Percentiles rank a stretch among this genome's conserved stretches.
These are phyloP conservation scores for Exobasidium rhododendri DNA, from an alignment of 1,284 basidiomycete species.

Conservation along the genomic window DNA sequence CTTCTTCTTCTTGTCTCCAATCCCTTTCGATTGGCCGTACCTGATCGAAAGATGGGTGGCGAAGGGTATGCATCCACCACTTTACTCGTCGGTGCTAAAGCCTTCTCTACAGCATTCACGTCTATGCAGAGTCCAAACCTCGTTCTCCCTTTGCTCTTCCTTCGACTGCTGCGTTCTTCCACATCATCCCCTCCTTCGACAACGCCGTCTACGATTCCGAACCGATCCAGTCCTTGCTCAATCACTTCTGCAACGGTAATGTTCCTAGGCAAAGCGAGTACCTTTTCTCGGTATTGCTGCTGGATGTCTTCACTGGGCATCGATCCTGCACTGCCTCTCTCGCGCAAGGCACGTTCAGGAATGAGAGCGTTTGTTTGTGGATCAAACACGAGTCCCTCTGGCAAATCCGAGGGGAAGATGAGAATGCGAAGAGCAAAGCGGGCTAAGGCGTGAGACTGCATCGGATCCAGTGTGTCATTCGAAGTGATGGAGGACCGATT, in stretches of 20 bases:
- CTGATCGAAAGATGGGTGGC: slow-evolving; percentile 67
- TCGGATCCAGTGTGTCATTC: slow-evolving; percentile 1
- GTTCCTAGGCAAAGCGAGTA: slow-evolving; percentile 72
- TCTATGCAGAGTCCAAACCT: slow-evolving; percentile 68
- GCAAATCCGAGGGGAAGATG: slow-evolving; percentile 82
- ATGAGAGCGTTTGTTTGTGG: slow-evolving; percentile 85
- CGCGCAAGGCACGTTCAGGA: slow-evolving; percentile 24
- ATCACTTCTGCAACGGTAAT: slow-evolving; percentile 94
- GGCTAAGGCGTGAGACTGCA: slow-evolving; percentile 65
- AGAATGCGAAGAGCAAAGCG: slow-evolving; percentile 81
- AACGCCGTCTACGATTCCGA: slow-evolving; percentile 89
- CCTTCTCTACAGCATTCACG: slow-evolving; percentile 26
- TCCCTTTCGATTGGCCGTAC: slow-evolving; percentile 63
- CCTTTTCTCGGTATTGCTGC: slow-evolving; percentile 36
- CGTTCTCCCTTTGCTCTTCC: slow-evolving; percentile 72
- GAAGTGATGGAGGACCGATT: neutral
- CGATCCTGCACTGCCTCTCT: slow-evolving; percentile 19
- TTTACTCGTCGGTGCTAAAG: slow-evolving; percentile 31
- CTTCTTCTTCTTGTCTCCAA: slow-evolving; percentile 77
- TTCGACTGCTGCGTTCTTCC: slow-evolving; percentile 80
- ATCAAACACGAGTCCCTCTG: slow-evolving; percentile 89
- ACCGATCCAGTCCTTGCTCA: slow-evolving; percentile 82
- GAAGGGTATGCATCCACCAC: slow-evolving; percentile 72
- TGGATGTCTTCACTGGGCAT: slow-evolving; percentile 22
- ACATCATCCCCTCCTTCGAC: slow-evolving; percentile 96